These are phyloP conservation scores for Coemansia sp. DNA, from an alignment of 192 early-diverging fungal species.

Conservation along the genomic window DNA sequence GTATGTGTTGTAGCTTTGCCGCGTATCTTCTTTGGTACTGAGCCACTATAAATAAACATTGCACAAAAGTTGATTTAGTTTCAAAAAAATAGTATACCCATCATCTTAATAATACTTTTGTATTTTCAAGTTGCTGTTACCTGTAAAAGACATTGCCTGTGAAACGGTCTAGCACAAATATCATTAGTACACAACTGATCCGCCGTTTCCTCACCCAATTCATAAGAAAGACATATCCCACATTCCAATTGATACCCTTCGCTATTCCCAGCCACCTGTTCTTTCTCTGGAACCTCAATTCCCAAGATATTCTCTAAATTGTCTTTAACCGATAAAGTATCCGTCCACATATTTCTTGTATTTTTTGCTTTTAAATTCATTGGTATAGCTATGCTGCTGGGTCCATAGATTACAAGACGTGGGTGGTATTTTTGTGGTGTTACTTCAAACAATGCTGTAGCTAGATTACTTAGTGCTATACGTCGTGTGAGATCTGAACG, in stretches of 20 bases:
- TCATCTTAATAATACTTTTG: no score
- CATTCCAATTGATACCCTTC: slow-evolving; percentile 43
- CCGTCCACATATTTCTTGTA: slow-evolving; percentile 8
- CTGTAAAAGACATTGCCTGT: slow-evolving; percentile 35
- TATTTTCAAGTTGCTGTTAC: slow-evolving; percentile 16
- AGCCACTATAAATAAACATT: slow-evolving; percentile 27
- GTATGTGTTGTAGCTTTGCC: slow-evolving; percentile 41
- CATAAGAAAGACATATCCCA: slow-evolving; percentile 43
- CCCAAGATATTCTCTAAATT: slow-evolving; percentile 23
- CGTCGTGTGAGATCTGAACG: slow-evolving; percentile 35
- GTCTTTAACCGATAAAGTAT: background rate
- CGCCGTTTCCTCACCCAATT: slow-evolving; percentile 10
- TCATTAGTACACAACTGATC: slow-evolving; percentile 43
- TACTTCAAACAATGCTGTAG: slow-evolving; percentile 22
- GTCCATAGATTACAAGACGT: slow-evolving; percentile 29
- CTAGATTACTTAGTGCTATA: slow-evolving; percentile 21
- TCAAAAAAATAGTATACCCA: background rate
- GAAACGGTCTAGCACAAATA: slow-evolving; percentile 38
- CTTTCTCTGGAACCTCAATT: slow-evolving; percentile 10
- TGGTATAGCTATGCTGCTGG: slow-evolving; percentile 12
- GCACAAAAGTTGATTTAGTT: background rate
- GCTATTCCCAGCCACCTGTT: slow-evolving; percentile 5
- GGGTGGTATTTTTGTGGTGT: slow-evolving; percentile 20
- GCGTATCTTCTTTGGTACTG: slow-evolving; percentile 42
- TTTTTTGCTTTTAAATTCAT: slow-evolving; percentile 19